Base-by-base conservation (phyloP, 1,284 basidiomycete genomes). In the Takashimella koratensis region DNA sequence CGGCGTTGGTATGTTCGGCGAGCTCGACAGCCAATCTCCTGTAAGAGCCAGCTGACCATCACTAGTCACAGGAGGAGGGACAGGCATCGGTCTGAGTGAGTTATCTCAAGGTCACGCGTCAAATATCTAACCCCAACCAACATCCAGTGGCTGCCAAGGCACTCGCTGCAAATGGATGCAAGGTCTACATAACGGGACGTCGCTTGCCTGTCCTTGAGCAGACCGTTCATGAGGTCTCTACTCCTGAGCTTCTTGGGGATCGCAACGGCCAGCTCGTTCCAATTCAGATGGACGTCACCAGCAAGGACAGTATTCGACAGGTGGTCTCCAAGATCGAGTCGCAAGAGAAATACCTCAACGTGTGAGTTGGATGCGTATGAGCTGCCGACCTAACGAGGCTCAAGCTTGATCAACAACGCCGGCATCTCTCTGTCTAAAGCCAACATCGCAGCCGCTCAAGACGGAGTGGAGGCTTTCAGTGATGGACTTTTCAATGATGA, bases 1-100 rank as follows among this genome's bases (percentile, higher is more conserved):
- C 21, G 47, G 48, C 20, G 57, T 66, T 41, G 62, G 64, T 62
- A 27, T 48, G 59, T 58, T 8, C 10, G n/a, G 23, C 40, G n/a
- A 25, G 5, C 19, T 4, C 30, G n/a, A n/a, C n/a, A n/a, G n/a
- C n/a, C n/a, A n/a, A n/a, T n/a, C n/a, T n/a, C n/a, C n/a, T n/a
- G n/a, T n/a, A n/a, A 2, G 4, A 22, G 20, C 41, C 19, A 22
- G 39, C 50, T 62, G 49, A 45, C 58, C 25, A 41, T 56, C 40
- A 36, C 16, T 43, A 43, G 42, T 43, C 21, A 43, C 42, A 6
- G 10, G 10, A 8, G 42, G 12, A 43, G 42, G 42, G 6, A 43
- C 42, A n/a, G 42, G 42, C 8, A 43, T 43, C 20, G 42, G 42
- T 43, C 42, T 43, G 13, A 43, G 30, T 36, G 30, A 36, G 30